Percentiles rank a stretch among this genome's conserved stretches.
Conservation (phyloP, 2,329 filamentous ascomycete genomes). For the Pseudocercospora musae region DNA sequence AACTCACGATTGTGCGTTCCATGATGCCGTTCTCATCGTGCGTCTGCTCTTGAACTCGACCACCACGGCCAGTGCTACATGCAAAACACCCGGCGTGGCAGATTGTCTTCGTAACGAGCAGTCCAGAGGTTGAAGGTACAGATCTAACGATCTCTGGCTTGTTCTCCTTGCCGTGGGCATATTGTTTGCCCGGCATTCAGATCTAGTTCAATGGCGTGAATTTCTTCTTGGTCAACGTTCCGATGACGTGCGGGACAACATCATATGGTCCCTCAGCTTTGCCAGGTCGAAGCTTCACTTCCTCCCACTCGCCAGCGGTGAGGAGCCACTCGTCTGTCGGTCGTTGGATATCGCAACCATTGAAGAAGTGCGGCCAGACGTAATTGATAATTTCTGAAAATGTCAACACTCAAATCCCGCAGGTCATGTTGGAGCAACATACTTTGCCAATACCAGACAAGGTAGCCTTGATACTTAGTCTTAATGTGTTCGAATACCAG, state of each 20-base stretch:
- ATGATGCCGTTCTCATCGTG: not conserved
- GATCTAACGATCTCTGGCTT: too few relatives aligned
- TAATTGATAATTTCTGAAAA: conserved; percentile 30
- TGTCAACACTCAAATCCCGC: not conserved
- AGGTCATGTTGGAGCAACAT: conserved; percentile 12
- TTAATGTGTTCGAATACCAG: conserved; percentile 62
- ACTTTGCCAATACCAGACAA: conserved; percentile 38
- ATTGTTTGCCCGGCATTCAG: too few relatives aligned
- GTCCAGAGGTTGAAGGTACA: not conserved
- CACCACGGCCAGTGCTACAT: not conserved
- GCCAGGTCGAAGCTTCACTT: conserved; percentile 32
- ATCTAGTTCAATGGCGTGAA: conserved; percentile 15
- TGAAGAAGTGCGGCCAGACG: conserved; percentile 37
- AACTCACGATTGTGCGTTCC: not conserved
- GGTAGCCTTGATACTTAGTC: conserved; percentile 34
- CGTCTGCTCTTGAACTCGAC: not conserved
- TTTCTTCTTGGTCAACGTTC: conserved; percentile 33
- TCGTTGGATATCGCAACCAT: conserved; percentile 35
- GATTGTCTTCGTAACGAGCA: not conserved
- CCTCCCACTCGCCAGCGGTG: conserved; percentile 35
- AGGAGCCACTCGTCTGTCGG: conserved; percentile 38
- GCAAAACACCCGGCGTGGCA: not conserved
- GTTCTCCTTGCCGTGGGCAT: too few relatives aligned
- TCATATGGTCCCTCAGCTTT: conserved; percentile 35
- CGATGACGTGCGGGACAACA: conserved; percentile 35